A percentile compares a stretch with the other conserved stretches of the same genome.
Conservation (phyloP, 2,329 filamentous ascomycete species). For the Cercospora sesami region DNA sequence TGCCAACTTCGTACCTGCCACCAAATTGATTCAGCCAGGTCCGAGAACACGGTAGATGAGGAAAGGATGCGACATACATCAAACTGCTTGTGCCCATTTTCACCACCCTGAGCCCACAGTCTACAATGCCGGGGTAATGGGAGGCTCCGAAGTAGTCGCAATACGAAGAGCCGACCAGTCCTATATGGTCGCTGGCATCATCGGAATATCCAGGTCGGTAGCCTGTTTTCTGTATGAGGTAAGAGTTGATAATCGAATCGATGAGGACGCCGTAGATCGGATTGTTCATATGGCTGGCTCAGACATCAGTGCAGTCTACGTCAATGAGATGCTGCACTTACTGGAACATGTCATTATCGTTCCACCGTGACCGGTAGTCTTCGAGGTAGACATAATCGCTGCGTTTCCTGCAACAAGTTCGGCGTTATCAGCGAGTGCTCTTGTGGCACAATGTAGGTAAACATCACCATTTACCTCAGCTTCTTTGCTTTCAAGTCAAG, state of each 20-base stretch:
- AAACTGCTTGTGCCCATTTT: conserved; percentile 85
- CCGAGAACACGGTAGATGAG: no score
- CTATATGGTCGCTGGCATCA: conserved; percentile 75
- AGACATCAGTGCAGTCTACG: background rate
- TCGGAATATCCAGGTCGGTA: conserved; percentile 61
- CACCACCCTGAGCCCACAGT: conserved; percentile 78
- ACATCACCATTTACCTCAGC: background rate
- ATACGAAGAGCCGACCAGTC: conserved; percentile 80
- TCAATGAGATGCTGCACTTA: background rate
- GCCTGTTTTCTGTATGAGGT: conserved; percentile 75
- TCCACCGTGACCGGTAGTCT: conserved; percentile 87
- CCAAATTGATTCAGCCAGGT: background rate
- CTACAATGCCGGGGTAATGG: conserved; percentile 76
- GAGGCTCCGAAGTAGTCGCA: conserved; percentile 78
- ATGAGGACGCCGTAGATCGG: conserved; percentile 52
- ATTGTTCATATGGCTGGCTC: conserved; percentile 56
- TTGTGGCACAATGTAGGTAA: background rate
- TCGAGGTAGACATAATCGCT: conserved; percentile 75
- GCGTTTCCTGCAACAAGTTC: conserved; percentile 46
- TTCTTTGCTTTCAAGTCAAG: conserved; percentile 40
- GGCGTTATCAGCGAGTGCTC: background rate
- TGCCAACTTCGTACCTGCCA: conserved; percentile 73
- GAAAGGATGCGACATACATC: conserved; percentile 43
- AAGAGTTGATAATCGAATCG: conserved; percentile 87
- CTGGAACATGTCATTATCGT: conserved; percentile 91